Evolutionary conservation across 164 flowering plant genomes (phyloP), one percentile per base, ranked within the genome.

Genomic region (Chimonanthus praecox): DNA sequence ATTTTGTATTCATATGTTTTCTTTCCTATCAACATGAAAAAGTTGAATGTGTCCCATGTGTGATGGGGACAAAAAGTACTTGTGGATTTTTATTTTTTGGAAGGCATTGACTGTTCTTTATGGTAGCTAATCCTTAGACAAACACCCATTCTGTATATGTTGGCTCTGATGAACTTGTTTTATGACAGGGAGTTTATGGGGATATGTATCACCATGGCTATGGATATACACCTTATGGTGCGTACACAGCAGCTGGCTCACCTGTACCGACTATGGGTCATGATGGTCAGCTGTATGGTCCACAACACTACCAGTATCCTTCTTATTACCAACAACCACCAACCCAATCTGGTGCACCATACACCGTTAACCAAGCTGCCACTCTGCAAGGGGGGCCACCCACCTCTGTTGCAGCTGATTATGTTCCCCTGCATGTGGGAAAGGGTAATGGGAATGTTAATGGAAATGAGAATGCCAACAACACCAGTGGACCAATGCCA

Each of bases 231-330:
- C 87, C 96, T 2, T 92, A 87, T 81, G 88, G 82, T 6, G 83
- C 97, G 4, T 92, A 89, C 80, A 78, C 90, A 2, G 90, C 92
- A 3, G 85, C 92, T 58, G 83, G 79, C 43, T 86, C 92, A 2
- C 88, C 93, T 4, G 88, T 86, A 79, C 97, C 96, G 3, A 78
- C 92, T 6, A 47, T 92, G 78, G 93, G 92, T 16, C 88, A 87
- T 75, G 97, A 93, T 83, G 92, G 90, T 61, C 94, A 89, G 79
- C 75, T 89, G 0, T 93, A 91, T 80, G 91, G 89, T 18, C 87
- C 90, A 63, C 97, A 89, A 72, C 93, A 87, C 16, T 93, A 89
- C 75, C 97, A 90, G 76, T 93, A 91, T 76, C 89, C 90, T 5
- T 47, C 83, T 15, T 84, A 83, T 15, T 92, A 85, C 76, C 88